These are phyloP conservation scores for Metarhizium brunneum DNA, from an alignment of 2,329 filamentous ascomycete species.

Conservation along the genomic window DNA sequence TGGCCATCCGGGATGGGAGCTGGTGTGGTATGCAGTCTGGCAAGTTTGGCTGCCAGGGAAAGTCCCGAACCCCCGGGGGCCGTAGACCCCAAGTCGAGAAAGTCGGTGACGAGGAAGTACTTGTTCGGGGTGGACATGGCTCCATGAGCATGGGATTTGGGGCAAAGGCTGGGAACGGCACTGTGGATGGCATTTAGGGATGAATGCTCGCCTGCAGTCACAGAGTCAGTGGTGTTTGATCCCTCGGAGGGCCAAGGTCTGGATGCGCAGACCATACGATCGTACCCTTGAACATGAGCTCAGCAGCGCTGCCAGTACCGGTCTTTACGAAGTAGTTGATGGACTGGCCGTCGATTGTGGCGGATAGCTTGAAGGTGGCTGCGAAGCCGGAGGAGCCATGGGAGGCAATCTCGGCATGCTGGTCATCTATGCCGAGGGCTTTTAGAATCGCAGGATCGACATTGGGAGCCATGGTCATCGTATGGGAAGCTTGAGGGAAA, in stretches of 20 bases:
- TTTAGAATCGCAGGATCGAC: constrained; percentile 55
- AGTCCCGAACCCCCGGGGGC: constrained; percentile 34
- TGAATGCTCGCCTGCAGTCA: constrained; percentile 58
- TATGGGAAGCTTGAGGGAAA: not conserved
- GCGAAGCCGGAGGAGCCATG: constrained; percentile 61
- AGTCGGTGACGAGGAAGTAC: constrained; percentile 65
- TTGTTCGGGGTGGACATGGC: constrained; percentile 38
- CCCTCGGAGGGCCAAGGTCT: not conserved
- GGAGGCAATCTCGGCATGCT: constrained; percentile 43
- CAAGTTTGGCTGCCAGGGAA: constrained; percentile 67
- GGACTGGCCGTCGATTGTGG: constrained; percentile 36
- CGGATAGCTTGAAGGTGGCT: constrained; percentile 51
- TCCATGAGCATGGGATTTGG: constrained; percentile 66
- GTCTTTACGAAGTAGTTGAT: constrained; percentile 65
- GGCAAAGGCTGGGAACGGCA: constrained; percentile 65
- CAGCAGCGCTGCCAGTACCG: constrained; percentile 47
- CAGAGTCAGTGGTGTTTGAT: not conserved
- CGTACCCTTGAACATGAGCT: constrained; percentile 60
- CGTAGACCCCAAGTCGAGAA: constrained; percentile 53
- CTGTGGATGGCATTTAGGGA: constrained; percentile 75
- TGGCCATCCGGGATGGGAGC: constrained; percentile 55
- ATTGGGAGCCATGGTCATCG: constrained; percentile 28
- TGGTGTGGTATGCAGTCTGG: constrained; percentile 66
- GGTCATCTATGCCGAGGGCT: constrained; percentile 49
- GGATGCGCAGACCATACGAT: not conserved